A percentile compares a stretch with the other conserved stretches of the same genome.
phyloP scores from a whole-genome alignment of 2,329 filamentous ascomycete species.

The Botrytis galanthina region DNA sequence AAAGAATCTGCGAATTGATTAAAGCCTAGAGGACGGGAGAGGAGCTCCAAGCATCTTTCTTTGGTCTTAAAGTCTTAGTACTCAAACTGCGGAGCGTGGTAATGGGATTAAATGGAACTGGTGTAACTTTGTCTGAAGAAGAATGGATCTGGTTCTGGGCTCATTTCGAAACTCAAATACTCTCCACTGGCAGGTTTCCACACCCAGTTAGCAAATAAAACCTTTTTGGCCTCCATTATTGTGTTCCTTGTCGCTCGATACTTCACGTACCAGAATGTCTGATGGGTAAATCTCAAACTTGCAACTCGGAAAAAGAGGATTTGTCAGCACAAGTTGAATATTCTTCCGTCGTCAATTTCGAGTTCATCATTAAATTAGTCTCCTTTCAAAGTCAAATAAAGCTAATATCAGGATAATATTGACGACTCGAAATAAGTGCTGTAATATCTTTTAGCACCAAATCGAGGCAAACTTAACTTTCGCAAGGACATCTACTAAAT shows the following conservation, averaged over 20 bases:
- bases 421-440: too few species aligned
- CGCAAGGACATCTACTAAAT: neutral
- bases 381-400: too few species aligned
- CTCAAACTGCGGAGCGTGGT: neutral
- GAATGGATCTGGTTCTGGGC: neutral
- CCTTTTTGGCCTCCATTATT: neutral
- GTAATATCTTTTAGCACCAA: too few species aligned
- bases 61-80: neutral
- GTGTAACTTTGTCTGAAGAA: neutral
- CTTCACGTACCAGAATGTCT: neutral
- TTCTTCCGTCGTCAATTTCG: too few species aligned
- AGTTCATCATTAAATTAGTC: too few species aligned
- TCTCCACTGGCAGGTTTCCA: neutral
- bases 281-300: too few species aligned
- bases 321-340: too few species aligned
- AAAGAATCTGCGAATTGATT: neutral
- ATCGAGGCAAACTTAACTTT: neutral
- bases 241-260: neutral
- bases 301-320: too few species aligned
- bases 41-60: neutral
- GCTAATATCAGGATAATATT: too few species aligned
- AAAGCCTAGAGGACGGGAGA: neutral
- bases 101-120: neutral
- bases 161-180: neutral
- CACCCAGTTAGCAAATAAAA: neutral